phyloP scores from a whole-genome alignment of 371 early-diverging fungal genomes.

The Gilbertella persicaria region DNA sequence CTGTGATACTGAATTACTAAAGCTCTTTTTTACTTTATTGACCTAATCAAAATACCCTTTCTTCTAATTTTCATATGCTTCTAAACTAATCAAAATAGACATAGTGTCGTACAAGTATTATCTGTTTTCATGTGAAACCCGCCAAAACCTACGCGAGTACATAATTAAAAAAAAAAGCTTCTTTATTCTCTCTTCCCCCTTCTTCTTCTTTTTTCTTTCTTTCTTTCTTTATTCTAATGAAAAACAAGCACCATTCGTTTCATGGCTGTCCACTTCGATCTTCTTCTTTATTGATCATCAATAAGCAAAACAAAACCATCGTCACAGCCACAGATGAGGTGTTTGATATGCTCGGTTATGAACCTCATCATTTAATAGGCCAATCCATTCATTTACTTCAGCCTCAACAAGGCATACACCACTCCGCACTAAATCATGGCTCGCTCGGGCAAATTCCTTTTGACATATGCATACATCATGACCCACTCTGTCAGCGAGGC shows the following conservation, averaged over 20 bases:
- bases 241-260: constrained; percentile 18
- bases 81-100: no score
- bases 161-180: not conserved
- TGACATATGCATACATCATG: constrained; percentile 37
- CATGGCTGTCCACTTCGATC: constrained; percentile 29
- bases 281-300: constrained; percentile 32
- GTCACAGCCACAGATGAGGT: constrained; percentile 46
- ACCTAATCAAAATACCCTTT: not conserved
- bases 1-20: not conserved
- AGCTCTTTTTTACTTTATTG: not conserved
- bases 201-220: not conserved
- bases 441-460: constrained; percentile 21
- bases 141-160: constrained; percentile 31
- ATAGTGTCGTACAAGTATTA: not conserved
- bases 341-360: constrained; percentile 33
- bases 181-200: constrained; percentile 1
- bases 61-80: not conserved
- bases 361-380: constrained; percentile 26
- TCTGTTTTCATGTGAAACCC: constrained; percentile 24
- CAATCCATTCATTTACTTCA: constrained; percentile 18
- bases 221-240: not conserved
- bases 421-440: constrained; percentile 15
- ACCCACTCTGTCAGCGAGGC: constrained; percentile 21
- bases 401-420: constrained; percentile 1
- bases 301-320: constrained; percentile 32